Evolutionary conservation across 176 grass and related monocot species (phyloP), one percentile per base, ranked within the genome.

Genomic region (Canna indica): DNA sequence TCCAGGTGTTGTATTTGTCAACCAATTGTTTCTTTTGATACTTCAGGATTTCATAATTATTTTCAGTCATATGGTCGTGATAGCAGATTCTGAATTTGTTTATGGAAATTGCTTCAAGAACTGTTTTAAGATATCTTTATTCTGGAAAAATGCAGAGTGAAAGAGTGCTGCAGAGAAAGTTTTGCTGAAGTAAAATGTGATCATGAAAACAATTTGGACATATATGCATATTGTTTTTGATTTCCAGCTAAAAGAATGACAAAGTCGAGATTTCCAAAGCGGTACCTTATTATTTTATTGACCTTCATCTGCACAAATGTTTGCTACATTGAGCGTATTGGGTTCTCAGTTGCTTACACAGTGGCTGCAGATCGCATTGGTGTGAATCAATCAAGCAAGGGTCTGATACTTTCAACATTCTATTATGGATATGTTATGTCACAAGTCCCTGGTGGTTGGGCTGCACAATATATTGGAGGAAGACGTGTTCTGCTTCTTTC

Each of bases 241-340:
- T 31, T 28, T 30, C 27, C 14, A 65, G 39, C 63, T 25, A 41
- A 24, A 24, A 47, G 36, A 34, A 69, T 83, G 68, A 26, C 17
- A 58, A 86, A 72, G 41, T 44, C 72, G 69, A 86, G 68, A 72
- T 69, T 93, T 74, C 83, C 90, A 66, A 95, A 83, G 47, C 86
- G 86, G 56, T 90, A 90, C 77, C 59, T 79, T 32, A 90, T 95
- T 71, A 81, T 90, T 64, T 73, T 90, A 69, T 74, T 90, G 47
- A 95, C 86, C 50, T 95, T 95, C 59, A 71, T 95, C 67, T 90
- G 90, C 83, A 95, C 90, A 62, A 86, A 83, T 68, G 86, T 88
- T 47, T 95, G 86, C 70, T 95, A 95, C 76, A 81, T 90, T 36
- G 86, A 95, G 71, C 86, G 83, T 20, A 79, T 90, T 27, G 86